Conservation (phyloP, 768 basidiomycete species). For the Dacryopinax primogenitus region DNA sequence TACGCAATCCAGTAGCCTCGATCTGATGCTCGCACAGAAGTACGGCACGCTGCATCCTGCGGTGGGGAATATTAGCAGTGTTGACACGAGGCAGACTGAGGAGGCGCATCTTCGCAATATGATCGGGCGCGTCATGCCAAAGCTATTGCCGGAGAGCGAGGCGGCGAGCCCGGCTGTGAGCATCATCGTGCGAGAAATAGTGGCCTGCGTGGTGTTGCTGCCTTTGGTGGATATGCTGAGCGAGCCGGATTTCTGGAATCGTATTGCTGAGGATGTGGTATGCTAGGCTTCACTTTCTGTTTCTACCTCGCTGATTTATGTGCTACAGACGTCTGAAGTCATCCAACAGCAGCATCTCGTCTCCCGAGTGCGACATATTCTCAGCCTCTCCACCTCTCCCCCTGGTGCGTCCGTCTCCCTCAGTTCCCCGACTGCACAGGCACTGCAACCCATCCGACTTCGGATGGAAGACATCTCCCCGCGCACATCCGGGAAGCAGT, state of each 20-base stretch:
- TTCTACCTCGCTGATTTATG: constrained; percentile 1
- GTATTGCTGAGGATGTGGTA: constrained; percentile 80
- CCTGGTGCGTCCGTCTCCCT: constrained; percentile 10
- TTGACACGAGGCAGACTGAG: constrained; percentile 79
- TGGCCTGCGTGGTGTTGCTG: constrained; percentile 66
- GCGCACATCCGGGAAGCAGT: constrained; percentile 66
- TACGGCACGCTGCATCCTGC: constrained; percentile 76
- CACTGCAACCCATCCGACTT: constrained; percentile 22
- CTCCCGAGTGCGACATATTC: constrained; percentile 69
- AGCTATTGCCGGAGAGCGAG: constrained; percentile 65
- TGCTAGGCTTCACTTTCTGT: constrained; percentile 25
- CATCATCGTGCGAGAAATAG: constrained; percentile 67
- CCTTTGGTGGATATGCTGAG: constrained; percentile 85
- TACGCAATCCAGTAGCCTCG: constrained; percentile 82
- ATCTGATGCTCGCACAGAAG: constrained; percentile 68
- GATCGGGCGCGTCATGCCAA: constrained; percentile 57
- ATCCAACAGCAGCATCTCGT: constrained; percentile 68
- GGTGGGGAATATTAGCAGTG: constrained; percentile 75
- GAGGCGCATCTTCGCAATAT: constrained; percentile 68
- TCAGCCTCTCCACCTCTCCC: constrained; percentile 60
- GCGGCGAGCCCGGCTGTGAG: constrained; percentile 53
- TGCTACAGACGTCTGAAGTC: constrained; percentile 45
- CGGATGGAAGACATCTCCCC: constrained; percentile 65
- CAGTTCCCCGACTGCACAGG: background rate
- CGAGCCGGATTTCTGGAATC: constrained; percentile 97